phyloP scores from a whole-genome alignment of 1,284 basidiomycete species.

The Ustilago cynodontis region DNA sequence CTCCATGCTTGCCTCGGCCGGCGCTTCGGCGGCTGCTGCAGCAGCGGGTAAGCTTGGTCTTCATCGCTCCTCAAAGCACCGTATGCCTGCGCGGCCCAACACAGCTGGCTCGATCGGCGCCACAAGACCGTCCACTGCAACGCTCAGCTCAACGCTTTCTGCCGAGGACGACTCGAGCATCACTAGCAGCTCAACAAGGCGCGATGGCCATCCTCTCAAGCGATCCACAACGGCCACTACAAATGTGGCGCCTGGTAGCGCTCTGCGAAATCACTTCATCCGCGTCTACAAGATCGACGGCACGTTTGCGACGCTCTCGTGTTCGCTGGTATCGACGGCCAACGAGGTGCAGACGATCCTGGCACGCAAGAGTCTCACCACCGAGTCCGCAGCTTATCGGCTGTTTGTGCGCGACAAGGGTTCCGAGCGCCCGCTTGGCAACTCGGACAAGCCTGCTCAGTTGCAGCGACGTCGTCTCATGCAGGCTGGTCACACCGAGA shows the following conservation, averaged over 20 bases:
- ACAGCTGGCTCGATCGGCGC: slow-evolving; percentile 58
- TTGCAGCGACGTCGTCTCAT: slow-evolving; percentile 86
- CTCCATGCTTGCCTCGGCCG: slow-evolving; percentile 50
- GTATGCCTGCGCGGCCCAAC: slow-evolving; percentile 51
- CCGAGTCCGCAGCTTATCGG: slow-evolving; percentile 60
- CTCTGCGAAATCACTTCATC: slow-evolving; percentile 71
- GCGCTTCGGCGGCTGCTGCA: slow-evolving; percentile 58
- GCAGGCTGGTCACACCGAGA: slow-evolving; percentile 88
- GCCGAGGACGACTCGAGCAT: slow-evolving; percentile 49
- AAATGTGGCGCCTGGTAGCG: slow-evolving; percentile 8
- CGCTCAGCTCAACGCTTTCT: slow-evolving; percentile 41
- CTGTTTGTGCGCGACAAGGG: slow-evolving; percentile 69
- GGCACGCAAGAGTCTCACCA: slow-evolving; percentile 48
- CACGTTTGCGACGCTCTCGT: slow-evolving; percentile 79
- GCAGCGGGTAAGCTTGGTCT: slow-evolving; percentile 62
- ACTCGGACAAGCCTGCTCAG: slow-evolving; percentile 85
- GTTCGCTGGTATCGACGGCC: slow-evolving; percentile 79
- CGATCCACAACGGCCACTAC: slow-evolving; percentile 32
- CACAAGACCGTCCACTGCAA: slow-evolving; percentile 41
- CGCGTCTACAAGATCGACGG: slow-evolving; percentile 84
- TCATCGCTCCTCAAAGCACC: slow-evolving; percentile 52
- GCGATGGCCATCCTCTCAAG: slow-evolving; percentile 38
- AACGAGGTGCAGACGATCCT: slow-evolving; percentile 73
- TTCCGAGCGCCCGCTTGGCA: slow-evolving; percentile 68
- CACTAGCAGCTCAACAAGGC: slow-evolving; percentile 19